These are phyloP conservation scores for Pulveroboletus sp. DNA, from an alignment of 768 basidiomycete species.

Conservation along the genomic window DNA sequence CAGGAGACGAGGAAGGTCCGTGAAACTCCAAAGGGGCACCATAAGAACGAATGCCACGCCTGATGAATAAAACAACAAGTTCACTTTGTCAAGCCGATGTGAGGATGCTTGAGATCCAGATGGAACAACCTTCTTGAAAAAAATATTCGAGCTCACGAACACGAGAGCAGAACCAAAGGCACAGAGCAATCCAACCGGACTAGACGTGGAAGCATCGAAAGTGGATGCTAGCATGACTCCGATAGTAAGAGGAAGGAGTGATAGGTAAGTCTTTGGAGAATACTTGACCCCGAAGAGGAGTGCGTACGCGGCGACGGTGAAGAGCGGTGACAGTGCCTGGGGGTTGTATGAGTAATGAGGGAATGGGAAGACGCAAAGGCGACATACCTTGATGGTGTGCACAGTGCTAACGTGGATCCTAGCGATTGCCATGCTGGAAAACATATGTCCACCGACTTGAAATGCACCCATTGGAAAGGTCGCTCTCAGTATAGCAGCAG, in stretches of 20 bases:
- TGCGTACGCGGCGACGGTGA: constrained; percentile 95
- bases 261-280: constrained; percentile 85
- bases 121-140: constrained; percentile 98
- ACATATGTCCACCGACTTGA: constrained; percentile 97
- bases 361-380: not conserved
- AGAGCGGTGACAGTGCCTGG: constrained; percentile 92
- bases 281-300: constrained; percentile 92
- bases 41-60: constrained; percentile 92
- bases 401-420: constrained; percentile 96
- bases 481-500: constrained; percentile 61
- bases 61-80: constrained; percentile 91
- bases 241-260: constrained; percentile 88
- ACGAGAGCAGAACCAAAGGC: constrained; percentile 96
- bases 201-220: constrained; percentile 86
- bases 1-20: constrained; percentile 72
- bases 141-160: constrained; percentile 97
- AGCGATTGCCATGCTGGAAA: constrained; percentile 95
- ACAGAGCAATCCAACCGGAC: constrained; percentile 80
- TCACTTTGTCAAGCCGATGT: constrained; percentile 94
- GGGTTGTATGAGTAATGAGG: constrained; percentile 1
- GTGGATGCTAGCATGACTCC: constrained; percentile 98
- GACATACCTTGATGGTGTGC: constrained; percentile 92
- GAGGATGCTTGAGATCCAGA: constrained; percentile 42
- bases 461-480: constrained; percentile 96
- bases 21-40: constrained; percentile 93